Base-by-base conservation (phyloP, 106 monocot species). In the Ottelia alismoides region DNA sequence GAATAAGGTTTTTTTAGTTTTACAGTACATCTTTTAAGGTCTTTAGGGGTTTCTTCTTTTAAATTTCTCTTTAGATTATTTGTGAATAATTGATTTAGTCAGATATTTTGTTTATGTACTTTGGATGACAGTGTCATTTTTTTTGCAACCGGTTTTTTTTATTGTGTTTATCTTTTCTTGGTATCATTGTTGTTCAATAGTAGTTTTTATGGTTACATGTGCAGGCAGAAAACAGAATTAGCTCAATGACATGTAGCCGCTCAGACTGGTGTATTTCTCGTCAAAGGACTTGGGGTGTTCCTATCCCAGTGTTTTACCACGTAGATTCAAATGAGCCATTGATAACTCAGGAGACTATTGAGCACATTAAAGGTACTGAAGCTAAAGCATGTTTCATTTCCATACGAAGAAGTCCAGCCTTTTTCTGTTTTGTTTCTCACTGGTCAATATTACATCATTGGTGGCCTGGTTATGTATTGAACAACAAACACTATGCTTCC, bases 211-310 rank as follows among this genome's bases (percentile, higher is more conserved):
- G 25, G 23, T n/a, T 53, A 9, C 52, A 32, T 56, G 28, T 65
- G 27, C 71, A 96, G 94, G 84, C 81, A 47, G 76, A 74, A 31
- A 96, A 96, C 56, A 85, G 94, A 70, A 96, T 96, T 0, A 65
- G 69, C 72, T 76, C 94, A 58, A 96, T 96, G 94, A 85, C 81
- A 51, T 70, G 76, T 14, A 77, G 84, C 61, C 84, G 94, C 60
- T 88, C 94, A 55, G 94, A 96, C 59, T 96, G 94, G 94, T 96
- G 94, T 58, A 96, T 96, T 64, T 96, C 94, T 66, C 77, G 94
- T 16, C 94, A 96, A 76, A 84, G 94, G 63, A 84, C 73, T 31
- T 96, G 94, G 94, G 94, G 94, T 64, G 94, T 96, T 58, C 94
- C 94, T 18, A 96, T 96, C 63, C 94, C 94, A 44, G 94, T 88